Evolutionary conservation across 2,329 filamentous ascomycete genomes (phyloP).

Genomic region (Colletotrichum eremochloae): DNA sequence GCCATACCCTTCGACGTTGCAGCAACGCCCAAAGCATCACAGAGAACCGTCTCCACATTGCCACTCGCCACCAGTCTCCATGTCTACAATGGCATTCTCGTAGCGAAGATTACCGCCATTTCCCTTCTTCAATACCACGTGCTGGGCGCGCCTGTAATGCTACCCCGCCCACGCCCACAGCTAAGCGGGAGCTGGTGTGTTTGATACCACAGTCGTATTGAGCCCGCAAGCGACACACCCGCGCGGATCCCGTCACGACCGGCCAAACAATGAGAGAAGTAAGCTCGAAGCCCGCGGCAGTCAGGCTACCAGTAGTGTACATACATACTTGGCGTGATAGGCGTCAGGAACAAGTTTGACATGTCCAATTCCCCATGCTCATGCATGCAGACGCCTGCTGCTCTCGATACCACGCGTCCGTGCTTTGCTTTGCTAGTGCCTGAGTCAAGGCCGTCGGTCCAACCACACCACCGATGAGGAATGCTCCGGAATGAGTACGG

Average conservation of each 20-base stretch:
- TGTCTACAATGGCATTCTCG: not conserved
- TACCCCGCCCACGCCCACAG: not conserved
- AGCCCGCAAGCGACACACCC: not conserved
- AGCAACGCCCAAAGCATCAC: not conserved
- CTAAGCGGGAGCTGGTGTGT: not conserved
- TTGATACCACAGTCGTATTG: not conserved
- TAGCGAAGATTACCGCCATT: not conserved
- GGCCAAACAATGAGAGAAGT: not conserved
- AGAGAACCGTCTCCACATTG: conserved; percentile 9
- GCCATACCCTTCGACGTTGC: conserved; percentile 5
- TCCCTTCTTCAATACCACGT: conserved; percentile 10
- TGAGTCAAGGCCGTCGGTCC: not conserved
- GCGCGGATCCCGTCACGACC: not conserved
- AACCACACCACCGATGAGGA: not conserved
- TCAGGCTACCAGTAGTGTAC: not conserved
- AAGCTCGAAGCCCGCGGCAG: not conserved
- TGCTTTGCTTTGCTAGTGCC: not conserved
- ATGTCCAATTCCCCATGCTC: not conserved
- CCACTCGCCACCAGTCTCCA: conserved; percentile 1
- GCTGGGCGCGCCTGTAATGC: conserved; percentile 5
- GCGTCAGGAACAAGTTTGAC: not conserved
- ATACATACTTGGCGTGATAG: not conserved
- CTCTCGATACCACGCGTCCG: not conserved
- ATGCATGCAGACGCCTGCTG: not conserved
- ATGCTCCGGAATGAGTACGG: not conserved